These are phyloP conservation scores for Trichoderma koningii DNA, from an alignment of 2,329 filamentous ascomycete genomes.

Conservation along the genomic window DNA sequence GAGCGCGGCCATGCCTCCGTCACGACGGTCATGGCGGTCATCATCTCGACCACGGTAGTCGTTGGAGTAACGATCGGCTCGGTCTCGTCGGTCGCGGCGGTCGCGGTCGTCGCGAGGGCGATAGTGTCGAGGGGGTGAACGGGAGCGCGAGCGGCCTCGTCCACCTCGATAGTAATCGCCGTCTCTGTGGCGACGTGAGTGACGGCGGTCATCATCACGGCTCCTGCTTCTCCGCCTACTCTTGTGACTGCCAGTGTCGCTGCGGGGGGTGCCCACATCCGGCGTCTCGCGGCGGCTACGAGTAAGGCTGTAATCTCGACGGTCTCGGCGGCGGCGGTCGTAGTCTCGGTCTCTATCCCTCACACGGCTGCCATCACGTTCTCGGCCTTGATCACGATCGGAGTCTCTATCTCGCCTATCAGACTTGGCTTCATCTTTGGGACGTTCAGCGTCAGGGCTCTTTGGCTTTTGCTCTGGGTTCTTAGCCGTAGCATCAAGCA, in stretches of 20 bases:
- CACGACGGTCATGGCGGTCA: conserved; percentile 48
- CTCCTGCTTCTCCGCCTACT: conserved; percentile 80
- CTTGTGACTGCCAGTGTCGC: conserved; percentile 77
- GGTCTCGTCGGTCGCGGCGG: conserved; percentile 53
- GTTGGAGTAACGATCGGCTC: conserved; percentile 54
- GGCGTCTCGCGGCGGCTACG: conserved; percentile 52
- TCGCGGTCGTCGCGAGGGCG: conserved; percentile 57
- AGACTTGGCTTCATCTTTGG: conserved; percentile 40
- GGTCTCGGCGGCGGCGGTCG: conserved; percentile 52
- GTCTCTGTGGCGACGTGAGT: conserved; percentile 71
- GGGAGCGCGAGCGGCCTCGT: conserved; percentile 64
- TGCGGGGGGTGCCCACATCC: conserved; percentile 67
- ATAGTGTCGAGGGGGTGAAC: conserved; percentile 66
- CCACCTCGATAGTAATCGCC: conserved; percentile 67
- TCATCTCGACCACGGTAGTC: conserved; percentile 57
- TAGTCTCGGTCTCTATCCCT: conserved; percentile 55
- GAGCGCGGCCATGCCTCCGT: conserved; percentile 65
- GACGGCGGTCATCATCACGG: conserved; percentile 73
- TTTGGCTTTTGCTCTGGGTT: conserved; percentile 53
- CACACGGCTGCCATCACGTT: conserved; percentile 45
- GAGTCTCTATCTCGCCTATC: conserved; percentile 27
- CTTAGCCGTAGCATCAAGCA: conserved; percentile 82
- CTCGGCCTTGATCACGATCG: conserved; percentile 44
- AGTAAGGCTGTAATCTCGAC: conserved; percentile 58
- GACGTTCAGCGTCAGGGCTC: conserved; percentile 55